Conservation (phyloP, 1,139 yeast species). For the Yamadazyma conglobata region DNA sequence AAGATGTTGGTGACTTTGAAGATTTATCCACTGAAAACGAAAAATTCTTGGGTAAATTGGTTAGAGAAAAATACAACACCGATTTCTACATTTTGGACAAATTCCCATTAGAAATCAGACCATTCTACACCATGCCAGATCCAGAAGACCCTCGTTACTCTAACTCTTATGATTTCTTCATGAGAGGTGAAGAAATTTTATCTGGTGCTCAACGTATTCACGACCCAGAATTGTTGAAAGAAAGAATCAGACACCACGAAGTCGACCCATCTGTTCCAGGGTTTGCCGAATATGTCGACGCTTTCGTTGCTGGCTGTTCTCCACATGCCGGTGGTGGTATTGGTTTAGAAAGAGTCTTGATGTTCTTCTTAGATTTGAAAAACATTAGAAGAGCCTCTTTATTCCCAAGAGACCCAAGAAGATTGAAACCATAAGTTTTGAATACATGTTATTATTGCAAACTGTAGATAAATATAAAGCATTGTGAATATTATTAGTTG, state of each 20-base stretch:
- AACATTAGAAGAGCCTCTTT: conserved; percentile 96
- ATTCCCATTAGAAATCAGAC: conserved; percentile 94
- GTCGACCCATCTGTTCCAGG: conserved; percentile 82
- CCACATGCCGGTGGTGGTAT: conserved; percentile 99
- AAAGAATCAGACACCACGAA: conserved; percentile 81
- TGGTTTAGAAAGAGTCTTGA: conserved; percentile 96
- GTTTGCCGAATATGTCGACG: conserved; percentile 84
- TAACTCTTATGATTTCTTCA: conserved; percentile 95
- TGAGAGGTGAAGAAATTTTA: conserved; percentile 98
- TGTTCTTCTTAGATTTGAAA: conserved; percentile 95
- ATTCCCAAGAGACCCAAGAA: conserved; percentile 98
- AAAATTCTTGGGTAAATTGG: conserved; percentile 84
- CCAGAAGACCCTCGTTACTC: conserved; percentile 87
- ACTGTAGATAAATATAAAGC: too few species aligned
- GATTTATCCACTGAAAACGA: conserved; percentile 94
- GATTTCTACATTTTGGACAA: conserved; percentile 97
- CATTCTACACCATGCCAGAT: conserved; percentile 99
- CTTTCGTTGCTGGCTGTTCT: conserved; percentile 91
- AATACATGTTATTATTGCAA: too few species aligned
- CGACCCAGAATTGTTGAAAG: conserved; percentile 76
- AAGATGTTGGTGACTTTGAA: conserved; percentile 80
- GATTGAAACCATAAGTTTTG: conserved; percentile 77
- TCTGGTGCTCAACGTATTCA: conserved; percentile 99
- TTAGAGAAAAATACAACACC: conserved; percentile 90
- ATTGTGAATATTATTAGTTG: too few species aligned